Percentiles rank a stretch among this genome's conserved stretches.
phyloP scores from a whole-genome alignment of 1,284 basidiomycete species.

The Malassezia arunalokei region DNA sequence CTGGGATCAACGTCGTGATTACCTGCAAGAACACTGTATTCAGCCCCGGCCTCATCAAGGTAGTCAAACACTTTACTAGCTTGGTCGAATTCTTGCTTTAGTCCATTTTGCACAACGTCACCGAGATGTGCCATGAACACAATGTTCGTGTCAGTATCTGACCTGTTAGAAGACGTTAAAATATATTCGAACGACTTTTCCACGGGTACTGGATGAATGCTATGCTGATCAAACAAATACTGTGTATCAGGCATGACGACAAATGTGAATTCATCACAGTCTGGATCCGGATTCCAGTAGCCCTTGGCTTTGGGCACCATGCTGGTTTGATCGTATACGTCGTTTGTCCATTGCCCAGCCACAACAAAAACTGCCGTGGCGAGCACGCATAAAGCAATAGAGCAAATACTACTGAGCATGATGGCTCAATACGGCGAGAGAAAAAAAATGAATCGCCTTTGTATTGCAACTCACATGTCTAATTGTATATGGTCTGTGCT shows the following conservation, averaged over 20 bases:
- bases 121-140: constrained; percentile 5
- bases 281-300: not conserved
- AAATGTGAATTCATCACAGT: not conserved
- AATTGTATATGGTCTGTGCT: no score
- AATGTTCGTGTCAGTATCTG: constrained; percentile 1
- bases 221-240: constrained; percentile 2
- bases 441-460: no score
- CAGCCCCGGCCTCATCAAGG: not conserved
- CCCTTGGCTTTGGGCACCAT: not conserved
- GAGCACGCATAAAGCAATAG: not conserved
- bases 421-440: no score
- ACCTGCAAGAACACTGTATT: constrained; percentile 3
- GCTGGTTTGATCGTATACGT: not conserved
- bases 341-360: not conserved
- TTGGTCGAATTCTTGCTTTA: not conserved
- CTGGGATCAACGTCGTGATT: constrained; percentile 6
- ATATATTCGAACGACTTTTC: constrained; percentile 3
- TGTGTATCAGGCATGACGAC: constrained; percentile 6
- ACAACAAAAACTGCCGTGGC: not conserved
- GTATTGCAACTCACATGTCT: no score
- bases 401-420: no score
- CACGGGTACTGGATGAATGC: constrained; percentile 3
- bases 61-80: not conserved
- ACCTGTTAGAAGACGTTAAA: not conserved
- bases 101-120: constrained; percentile 3